These are phyloP conservation scores for Ophiostoma montium DNA, from an alignment of 2,329 filamentous ascomycete genomes.

Conservation along the genomic window DNA sequence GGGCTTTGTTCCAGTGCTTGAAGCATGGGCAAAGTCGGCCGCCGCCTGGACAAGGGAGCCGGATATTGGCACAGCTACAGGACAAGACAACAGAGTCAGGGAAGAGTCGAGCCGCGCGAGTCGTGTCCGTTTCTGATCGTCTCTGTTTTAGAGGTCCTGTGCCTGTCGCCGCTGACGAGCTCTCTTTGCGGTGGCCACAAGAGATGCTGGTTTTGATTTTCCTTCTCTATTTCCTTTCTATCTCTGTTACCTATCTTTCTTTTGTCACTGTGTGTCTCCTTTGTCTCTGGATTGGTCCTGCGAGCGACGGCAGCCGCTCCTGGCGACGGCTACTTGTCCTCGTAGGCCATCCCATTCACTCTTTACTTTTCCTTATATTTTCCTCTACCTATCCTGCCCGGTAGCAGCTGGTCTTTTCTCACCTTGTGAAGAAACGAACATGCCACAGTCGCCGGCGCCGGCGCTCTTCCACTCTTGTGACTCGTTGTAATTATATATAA, in stretches of 20 bases:
- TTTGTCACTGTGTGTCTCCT: conserved; percentile 6
- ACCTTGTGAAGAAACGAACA: too few species aligned
- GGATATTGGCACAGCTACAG: neutral
- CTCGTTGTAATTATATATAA: too few species aligned
- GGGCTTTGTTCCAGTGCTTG: neutral
- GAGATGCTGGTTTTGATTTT: conserved; percentile 9
- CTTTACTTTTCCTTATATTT: too few species aligned
- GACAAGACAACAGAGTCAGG: neutral
- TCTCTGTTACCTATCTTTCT: neutral
- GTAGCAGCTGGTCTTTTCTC: too few species aligned
- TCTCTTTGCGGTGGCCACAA: neutral
- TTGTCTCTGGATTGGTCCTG: neutral
- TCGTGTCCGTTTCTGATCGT: neutral
- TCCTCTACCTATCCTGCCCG: too few species aligned
- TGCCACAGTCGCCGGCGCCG: too few species aligned
- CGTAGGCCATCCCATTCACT: too few species aligned
- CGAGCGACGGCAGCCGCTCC: neutral
- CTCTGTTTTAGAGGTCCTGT: neutral
- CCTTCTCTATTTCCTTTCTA: neutral
- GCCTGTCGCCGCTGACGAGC: neutral
- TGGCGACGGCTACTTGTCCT: neutral
- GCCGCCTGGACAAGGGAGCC: neutral
- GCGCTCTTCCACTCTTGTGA: too few species aligned
- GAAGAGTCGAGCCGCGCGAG: conserved; percentile 8
- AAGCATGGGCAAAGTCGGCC: neutral